Percentiles rank a stretch among this genome's conserved stretches.
Evolutionary conservation across 1,284 basidiomycete species (phyloP).

Genomic region (Pseudozyma thailandica): DNA sequence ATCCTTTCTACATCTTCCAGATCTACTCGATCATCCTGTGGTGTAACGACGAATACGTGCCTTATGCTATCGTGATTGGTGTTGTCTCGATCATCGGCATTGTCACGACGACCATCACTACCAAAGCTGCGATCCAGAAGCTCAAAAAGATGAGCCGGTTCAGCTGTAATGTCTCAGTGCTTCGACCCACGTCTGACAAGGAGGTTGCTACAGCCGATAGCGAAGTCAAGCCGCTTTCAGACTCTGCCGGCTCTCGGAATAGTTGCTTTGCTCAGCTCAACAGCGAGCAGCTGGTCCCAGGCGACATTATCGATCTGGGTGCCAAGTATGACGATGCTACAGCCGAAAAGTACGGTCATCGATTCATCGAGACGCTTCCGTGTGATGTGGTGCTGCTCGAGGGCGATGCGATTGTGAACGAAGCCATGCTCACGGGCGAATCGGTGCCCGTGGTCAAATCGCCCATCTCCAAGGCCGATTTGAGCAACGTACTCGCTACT

Average conservation of each 20-base stretch:
- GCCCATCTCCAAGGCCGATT: slow-evolving; percentile 71
- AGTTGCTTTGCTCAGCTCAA: slow-evolving; percentile 8
- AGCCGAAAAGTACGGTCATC: slow-evolving; percentile 8
- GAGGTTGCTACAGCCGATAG: slow-evolving; percentile 9
- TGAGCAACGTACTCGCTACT: slow-evolving; percentile 48
- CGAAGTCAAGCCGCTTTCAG: slow-evolving; percentile 7
- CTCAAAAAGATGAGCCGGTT: slow-evolving; percentile 52
- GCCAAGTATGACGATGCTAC: slow-evolving; percentile 1
- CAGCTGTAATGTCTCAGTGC: slow-evolving; percentile 32
- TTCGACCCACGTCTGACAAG: slow-evolving; percentile 8
- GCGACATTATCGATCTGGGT: slow-evolving; percentile 47
- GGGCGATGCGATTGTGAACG: slow-evolving; percentile 96
- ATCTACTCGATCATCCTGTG: slow-evolving; percentile 49
- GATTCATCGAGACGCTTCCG: slow-evolving; percentile 73
- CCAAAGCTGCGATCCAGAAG: slow-evolving; percentile 36
- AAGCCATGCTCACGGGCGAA: slow-evolving; percentile 97
- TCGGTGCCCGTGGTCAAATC: slow-evolving; percentile 91
- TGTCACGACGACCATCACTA: slow-evolving; percentile 42
- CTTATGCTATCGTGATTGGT: slow-evolving; percentile 46
- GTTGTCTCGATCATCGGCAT: slow-evolving; percentile 48
- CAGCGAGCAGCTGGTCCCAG: slow-evolving; percentile 48
- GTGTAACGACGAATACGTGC: slow-evolving; percentile 49
- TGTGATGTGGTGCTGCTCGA: slow-evolving; percentile 88
- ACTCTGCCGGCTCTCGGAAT: neutral
- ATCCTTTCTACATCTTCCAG: slow-evolving; percentile 57